Conservation (phyloP, 2,329 filamentous ascomycete genomes). For the Orbilia brochopaga region DNA sequence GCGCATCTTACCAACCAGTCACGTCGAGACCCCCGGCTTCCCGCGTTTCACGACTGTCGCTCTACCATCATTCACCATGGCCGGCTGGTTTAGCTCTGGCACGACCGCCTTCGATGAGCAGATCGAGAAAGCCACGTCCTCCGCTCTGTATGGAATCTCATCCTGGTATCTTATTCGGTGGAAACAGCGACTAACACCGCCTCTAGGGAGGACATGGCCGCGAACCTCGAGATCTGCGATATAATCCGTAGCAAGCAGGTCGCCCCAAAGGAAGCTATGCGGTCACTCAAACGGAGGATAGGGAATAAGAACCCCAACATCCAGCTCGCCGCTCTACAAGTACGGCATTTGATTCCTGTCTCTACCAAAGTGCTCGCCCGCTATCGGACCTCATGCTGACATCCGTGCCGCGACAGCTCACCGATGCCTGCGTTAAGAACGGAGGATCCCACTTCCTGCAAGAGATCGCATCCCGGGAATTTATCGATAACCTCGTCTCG, state of each 20-base stretch:
- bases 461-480: constrained; percentile 95
- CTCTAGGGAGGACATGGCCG: constrained; percentile 85
- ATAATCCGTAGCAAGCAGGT: constrained; percentile 96
- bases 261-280: constrained; percentile 97
- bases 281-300: constrained; percentile 89
- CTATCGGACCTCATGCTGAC: background rate
- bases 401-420: constrained; percentile 67
- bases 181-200: constrained; percentile 21
- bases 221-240: constrained; percentile 98
- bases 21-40: constrained; percentile 34
- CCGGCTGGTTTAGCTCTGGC: constrained; percentile 92
- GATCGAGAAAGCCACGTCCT: constrained; percentile 91
- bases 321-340: constrained; percentile 91
- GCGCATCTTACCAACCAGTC: constrained; percentile 12
- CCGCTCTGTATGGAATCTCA: constrained; percentile 75
- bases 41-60: constrained; percentile 10
- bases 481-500: constrained; percentile 95
- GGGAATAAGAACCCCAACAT: constrained; percentile 98
- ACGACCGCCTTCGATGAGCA: constrained; percentile 94
- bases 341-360: constrained; percentile 59
- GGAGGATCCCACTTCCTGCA: constrained; percentile 91
- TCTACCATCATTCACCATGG: constrained; percentile 65
- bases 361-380: background rate
- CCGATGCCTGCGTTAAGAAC: constrained; percentile 98
- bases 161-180: background rate